These are phyloP conservation scores for Euphorbia peplus DNA, from an alignment of 345 rosid genomes.

Conservation along the genomic window DNA sequence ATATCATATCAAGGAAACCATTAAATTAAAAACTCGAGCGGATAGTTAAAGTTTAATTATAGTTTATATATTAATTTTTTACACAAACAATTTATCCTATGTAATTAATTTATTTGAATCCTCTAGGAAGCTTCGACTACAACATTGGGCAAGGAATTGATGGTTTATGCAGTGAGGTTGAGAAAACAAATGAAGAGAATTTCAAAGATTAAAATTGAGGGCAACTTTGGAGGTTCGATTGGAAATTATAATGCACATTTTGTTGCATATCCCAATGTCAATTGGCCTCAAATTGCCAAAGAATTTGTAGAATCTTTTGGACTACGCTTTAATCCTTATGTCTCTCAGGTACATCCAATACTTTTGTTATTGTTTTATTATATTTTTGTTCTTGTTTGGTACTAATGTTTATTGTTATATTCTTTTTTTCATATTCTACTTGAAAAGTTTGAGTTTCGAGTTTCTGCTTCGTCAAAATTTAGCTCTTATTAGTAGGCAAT, in stretches of 20 bases:
- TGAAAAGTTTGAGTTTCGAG: no score
- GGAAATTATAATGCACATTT: constrained; percentile 97
- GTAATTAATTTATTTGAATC: no score
- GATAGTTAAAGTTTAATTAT: no score
- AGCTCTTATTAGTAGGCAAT: no score
- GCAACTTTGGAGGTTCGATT: constrained; percentile 95
- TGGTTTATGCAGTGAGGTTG: constrained; percentile 78
- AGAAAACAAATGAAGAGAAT: constrained; percentile 69
- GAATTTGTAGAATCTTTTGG: constrained; percentile 88
- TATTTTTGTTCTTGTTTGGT: background rate
- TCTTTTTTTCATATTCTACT: no score
- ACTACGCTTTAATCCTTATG: constrained; percentile 79
- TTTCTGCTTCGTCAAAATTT: no score
- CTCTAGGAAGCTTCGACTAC: constrained; percentile 93
- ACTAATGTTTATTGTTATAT: no score
- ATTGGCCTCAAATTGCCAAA: constrained; percentile 74
- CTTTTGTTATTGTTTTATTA: no score
- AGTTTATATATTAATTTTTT: no score
- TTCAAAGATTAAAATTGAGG: constrained; percentile 70
- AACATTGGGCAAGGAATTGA: constrained; percentile 93
- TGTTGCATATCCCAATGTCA: constrained; percentile 66
- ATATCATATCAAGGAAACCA: no score
- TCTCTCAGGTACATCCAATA: constrained; percentile 75
- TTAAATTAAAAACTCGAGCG: no score
- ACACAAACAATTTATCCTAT: no score